These are phyloP conservation scores for Setaria viridis DNA, from an alignment of 202 grass and related monocot genomes.

Conservation along the genomic window DNA sequence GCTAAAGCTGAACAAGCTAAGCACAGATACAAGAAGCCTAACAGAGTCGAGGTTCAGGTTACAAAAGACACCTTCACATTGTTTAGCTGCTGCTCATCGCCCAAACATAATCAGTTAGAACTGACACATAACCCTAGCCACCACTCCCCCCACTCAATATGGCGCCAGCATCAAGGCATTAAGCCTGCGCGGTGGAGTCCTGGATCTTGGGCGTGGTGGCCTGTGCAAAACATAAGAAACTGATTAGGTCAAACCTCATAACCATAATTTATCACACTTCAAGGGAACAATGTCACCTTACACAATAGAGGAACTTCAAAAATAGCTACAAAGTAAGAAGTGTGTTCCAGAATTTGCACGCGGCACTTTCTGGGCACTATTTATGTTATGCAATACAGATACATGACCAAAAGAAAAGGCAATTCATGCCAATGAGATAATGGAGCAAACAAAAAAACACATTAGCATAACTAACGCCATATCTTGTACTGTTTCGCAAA, in stretches of 20 bases:
- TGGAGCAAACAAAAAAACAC: constrained; percentile 20
- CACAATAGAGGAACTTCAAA: not conserved
- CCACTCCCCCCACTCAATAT: constrained; percentile 24
- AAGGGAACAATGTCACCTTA: not conserved
- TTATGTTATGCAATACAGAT: constrained; percentile 18
- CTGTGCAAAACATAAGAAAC: constrained; percentile 36
- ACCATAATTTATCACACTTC: not conserved
- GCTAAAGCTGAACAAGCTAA: constrained; percentile 16
- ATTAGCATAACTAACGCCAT: not conserved
- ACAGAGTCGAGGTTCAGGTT: constrained; percentile 11
- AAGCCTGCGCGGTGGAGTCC: constrained; percentile 58
- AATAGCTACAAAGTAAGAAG: not conserved
- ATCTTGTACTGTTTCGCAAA: not conserved
- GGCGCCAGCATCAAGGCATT: constrained; percentile 32
- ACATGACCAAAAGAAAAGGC: not conserved
- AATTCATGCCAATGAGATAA: not conserved
- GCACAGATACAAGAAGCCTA: not conserved
- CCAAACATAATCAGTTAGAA: not conserved
- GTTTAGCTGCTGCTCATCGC: constrained; percentile 6
- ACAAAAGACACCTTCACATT: constrained; percentile 12
- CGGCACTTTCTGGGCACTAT: constrained; percentile 14
- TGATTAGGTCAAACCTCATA: not conserved
- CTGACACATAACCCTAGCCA: not conserved
- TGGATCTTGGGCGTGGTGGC: constrained; percentile 45
- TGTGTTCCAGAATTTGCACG: constrained; percentile 8